Percentiles rank a stretch among this genome's conserved stretches.
These are phyloP conservation scores for Podospora bellae-mahoneyi DNA, from an alignment of 495 filamentous ascomycete genomes.

Conservation along the genomic window DNA sequence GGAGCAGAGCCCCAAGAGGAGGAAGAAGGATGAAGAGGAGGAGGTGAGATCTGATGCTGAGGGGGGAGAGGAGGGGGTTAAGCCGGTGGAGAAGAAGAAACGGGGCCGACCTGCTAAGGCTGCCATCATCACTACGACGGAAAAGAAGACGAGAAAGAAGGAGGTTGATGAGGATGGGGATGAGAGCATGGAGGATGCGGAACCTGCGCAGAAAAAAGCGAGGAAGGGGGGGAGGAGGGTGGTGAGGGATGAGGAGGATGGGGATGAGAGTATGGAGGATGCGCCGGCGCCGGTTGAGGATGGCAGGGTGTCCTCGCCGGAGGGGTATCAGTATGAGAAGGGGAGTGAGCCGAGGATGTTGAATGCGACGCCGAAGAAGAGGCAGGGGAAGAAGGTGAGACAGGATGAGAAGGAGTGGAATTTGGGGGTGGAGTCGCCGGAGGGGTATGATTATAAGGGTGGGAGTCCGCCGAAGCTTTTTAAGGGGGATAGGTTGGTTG, in stretches of 20 bases:
- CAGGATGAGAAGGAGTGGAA: no score
- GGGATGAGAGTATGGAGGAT: conserved; percentile 43
- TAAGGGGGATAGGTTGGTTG: no score
- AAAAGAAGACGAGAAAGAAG: conserved; percentile 33
- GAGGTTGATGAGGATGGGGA: conserved; percentile 20
- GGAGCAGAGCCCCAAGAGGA: conserved; percentile 24
- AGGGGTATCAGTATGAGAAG: background rate
- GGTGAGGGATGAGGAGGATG: conserved; percentile 41
- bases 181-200: conserved; percentile 41
- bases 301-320: conserved; percentile 14
- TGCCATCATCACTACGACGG: conserved; percentile 19
- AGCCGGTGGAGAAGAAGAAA: background rate
- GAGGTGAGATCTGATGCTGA: background rate
- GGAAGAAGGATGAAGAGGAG: conserved; percentile 18
- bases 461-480: no score
- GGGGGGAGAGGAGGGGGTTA: conserved; percentile 28
- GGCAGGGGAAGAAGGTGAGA: no score
- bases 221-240: conserved; percentile 37
- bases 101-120: background rate
- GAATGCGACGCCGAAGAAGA: no score
- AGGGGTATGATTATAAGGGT: background rate
- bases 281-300: conserved; percentile 15
- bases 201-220: conserved; percentile 52
- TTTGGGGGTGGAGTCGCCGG: conserved; percentile 9
- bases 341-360: no score